phyloP scores from a whole-genome alignment of 108 stramenopile genomes.

The Cyclostephanos tholiformis region DNA sequence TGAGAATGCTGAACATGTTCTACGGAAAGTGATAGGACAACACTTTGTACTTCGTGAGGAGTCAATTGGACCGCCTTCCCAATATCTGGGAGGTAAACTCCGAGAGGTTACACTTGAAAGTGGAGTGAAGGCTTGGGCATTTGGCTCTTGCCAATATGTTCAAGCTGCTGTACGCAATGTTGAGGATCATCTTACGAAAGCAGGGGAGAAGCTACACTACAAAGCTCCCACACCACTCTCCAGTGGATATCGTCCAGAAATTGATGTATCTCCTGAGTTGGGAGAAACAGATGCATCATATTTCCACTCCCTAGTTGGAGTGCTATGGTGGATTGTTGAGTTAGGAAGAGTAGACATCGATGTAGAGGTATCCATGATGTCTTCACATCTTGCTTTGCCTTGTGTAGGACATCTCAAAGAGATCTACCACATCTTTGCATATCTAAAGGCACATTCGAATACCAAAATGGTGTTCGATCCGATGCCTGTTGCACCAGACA shows the following conservation, averaged over 20 bases:
- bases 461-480: constrained; percentile 55
- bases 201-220: constrained; percentile 14
- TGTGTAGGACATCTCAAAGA: constrained; percentile 51
- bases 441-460: constrained; percentile 39
- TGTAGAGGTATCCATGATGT: constrained; percentile 45
- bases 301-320: constrained; percentile 28
- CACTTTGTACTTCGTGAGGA: constrained; percentile 51
- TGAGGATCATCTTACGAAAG: constrained; percentile 10
- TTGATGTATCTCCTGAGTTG: constrained; percentile 33
- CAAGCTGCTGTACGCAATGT: constrained; percentile 30
- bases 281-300: constrained; percentile 19
- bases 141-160: constrained; percentile 51
- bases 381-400: constrained; percentile 46
- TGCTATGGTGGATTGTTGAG: constrained; percentile 29
- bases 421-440: constrained; percentile 47
- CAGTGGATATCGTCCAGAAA: constrained; percentile 34
- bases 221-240: constrained; percentile 29
- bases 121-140: constrained; percentile 40
- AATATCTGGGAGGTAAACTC: neutral
- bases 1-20: constrained; percentile 40
- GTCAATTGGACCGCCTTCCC: neutral
- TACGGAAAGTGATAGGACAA: constrained; percentile 49
- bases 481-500: constrained; percentile 27
- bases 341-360: constrained; percentile 27
- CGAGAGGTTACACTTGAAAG: neutral